Conservation (phyloP, 139 green algal genomes). For the Picochlorum sp. region DNA sequence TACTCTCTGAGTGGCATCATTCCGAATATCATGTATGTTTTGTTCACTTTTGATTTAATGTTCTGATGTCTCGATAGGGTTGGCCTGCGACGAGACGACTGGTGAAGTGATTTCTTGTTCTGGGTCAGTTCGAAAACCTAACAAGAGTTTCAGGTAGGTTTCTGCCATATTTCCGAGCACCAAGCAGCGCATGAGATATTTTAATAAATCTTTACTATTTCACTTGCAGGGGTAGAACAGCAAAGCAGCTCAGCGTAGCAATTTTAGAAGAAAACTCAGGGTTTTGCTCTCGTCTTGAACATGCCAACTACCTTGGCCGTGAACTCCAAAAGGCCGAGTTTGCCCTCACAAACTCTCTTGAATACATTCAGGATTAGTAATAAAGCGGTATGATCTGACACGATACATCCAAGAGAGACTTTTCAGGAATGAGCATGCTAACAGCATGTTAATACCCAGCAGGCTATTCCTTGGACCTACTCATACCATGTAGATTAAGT, state of each 20-base stretch:
- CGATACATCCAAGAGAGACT: too few species aligned
- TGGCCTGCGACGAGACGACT: slow-evolving; percentile 47
- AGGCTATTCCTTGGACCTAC: too few species aligned
- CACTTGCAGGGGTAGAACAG: slow-evolving; percentile 34
- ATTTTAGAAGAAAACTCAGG: slow-evolving; percentile 31
- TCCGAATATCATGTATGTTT: background rate
- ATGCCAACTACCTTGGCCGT: slow-evolving; percentile 52
- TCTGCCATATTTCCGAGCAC: background rate
- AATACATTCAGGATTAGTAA: slow-evolving; percentile 47
- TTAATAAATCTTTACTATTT: background rate
- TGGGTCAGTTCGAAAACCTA: slow-evolving; percentile 15
- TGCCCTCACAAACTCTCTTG: slow-evolving; percentile 17
- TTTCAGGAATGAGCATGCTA: too few species aligned
- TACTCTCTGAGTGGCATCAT: background rate
- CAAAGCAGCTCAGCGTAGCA: slow-evolving; percentile 42
- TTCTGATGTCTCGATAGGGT: slow-evolving; percentile 8
- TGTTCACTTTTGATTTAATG: background rate
- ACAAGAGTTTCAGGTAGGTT: slow-evolving; percentile 12
- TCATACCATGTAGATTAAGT: too few species aligned
- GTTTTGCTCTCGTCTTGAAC: slow-evolving; percentile 31
- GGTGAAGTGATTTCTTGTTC: slow-evolving; percentile 47
- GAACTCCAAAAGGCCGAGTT: slow-evolving; percentile 50
- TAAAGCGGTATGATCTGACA: too few species aligned
- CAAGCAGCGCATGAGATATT: background rate
- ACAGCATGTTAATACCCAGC: too few species aligned